Evolutionary conservation across 2,329 filamentous ascomycete species (phyloP).

Genomic region (Stylonectria norvegica): DNA sequence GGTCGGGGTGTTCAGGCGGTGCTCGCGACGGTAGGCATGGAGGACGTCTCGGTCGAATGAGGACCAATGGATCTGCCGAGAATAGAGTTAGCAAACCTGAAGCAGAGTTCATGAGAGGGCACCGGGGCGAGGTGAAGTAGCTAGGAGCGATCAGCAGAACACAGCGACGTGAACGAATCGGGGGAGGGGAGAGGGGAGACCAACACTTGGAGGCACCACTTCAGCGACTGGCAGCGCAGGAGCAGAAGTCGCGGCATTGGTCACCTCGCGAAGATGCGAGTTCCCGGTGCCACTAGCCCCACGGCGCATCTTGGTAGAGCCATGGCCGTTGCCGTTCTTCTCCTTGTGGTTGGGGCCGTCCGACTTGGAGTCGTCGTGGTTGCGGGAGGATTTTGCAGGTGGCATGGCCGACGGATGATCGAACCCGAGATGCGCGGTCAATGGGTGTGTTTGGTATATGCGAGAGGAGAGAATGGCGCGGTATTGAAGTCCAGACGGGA

Average conservation of each 20-base stretch:
- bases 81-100: background rate
- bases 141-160: too few relatives aligned
- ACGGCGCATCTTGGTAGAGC: slow-evolving; percentile 54
- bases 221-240: slow-evolving; percentile 30
- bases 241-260: slow-evolving; percentile 37
- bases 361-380: slow-evolving; percentile 45
- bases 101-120: background rate
- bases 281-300: slow-evolving; percentile 51
- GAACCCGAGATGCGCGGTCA: slow-evolving; percentile 3
- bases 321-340: slow-evolving; percentile 41
- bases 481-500: background rate
- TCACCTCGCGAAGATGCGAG: slow-evolving; percentile 43
- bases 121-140: background rate
- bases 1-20: slow-evolving; percentile 67
- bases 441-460: background rate
- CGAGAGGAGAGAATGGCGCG: slow-evolving; percentile 8
- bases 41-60: slow-evolving; percentile 65
- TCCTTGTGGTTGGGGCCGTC: slow-evolving; percentile 42
- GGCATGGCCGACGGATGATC: slow-evolving; percentile 35
- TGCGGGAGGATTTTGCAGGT: slow-evolving; percentile 45
- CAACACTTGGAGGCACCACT: slow-evolving; percentile 32
- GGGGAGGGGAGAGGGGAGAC: slow-evolving; percentile 17
- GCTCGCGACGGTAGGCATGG: slow-evolving; percentile 71
- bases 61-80: slow-evolving; percentile 58
- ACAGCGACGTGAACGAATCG: background rate